Percentiles rank a stretch among this genome's conserved stretches.
These are phyloP conservation scores for Auricularia heimuer DNA, from an alignment of 768 basidiomycete genomes.

Conservation along the genomic window DNA sequence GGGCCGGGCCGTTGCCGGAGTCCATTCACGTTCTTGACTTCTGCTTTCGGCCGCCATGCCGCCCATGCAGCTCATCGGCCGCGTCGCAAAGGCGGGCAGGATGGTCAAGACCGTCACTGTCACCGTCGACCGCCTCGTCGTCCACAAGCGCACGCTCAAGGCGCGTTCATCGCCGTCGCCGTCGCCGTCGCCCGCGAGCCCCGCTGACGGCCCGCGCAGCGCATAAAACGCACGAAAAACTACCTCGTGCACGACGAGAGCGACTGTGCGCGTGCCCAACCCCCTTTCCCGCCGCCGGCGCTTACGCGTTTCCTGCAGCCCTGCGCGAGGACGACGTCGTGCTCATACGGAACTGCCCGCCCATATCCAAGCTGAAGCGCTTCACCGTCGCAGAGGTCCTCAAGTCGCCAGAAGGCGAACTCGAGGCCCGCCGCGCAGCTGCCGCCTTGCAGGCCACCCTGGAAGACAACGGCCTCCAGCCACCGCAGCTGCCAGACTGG, in stretches of 20 bases:
- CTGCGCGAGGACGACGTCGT: conserved; percentile 63
- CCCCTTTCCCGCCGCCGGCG: conserved; percentile 7
- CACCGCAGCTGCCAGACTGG: neutral
- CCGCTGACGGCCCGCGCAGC: conserved; percentile 28
- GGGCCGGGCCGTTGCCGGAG: neutral
- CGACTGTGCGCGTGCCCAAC: conserved; percentile 40
- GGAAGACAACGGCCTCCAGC: neutral
- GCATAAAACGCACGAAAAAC: conserved; percentile 67
- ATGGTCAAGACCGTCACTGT: conserved; percentile 85
- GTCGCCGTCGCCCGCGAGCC: neutral
- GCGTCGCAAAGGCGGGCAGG: conserved; percentile 70
- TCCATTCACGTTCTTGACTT: neutral
- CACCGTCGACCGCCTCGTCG: conserved; percentile 61
- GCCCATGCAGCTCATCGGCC: conserved; percentile 63
- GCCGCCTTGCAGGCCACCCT: neutral
- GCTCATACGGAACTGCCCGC: conserved; percentile 71
- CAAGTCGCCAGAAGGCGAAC: conserved; percentile 58
- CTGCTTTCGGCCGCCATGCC: conserved; percentile 38
- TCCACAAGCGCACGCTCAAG: conserved; percentile 71
- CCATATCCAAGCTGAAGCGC: conserved; percentile 67
- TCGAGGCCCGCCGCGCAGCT: neutral
- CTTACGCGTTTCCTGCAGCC: conserved; percentile 26
- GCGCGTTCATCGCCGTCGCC: conserved; percentile 29
- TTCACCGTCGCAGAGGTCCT: conserved; percentile 62
- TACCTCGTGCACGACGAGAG: conserved; percentile 65